Evolutionary conservation across 1,284 basidiomycete genomes (phyloP).

Genomic region (Flammula alnicola): DNA sequence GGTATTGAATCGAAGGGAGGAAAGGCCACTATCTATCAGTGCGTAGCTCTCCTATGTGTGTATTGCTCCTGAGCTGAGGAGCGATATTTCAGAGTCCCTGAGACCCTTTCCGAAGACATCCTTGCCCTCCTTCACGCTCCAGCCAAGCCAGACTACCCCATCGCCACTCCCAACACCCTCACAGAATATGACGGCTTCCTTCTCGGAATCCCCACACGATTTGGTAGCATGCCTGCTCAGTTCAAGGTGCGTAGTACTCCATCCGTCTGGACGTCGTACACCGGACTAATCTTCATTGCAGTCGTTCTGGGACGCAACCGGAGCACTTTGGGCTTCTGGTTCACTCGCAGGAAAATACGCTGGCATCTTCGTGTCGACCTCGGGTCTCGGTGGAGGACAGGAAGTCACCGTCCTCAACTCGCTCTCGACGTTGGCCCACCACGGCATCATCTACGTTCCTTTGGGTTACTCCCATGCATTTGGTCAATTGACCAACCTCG

Average conservation of each 20-base stretch:
- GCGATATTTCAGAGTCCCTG: conserved; percentile 65
- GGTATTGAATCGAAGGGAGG: conserved; percentile 80
- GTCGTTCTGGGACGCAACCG: conserved; percentile 78
- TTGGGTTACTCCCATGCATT: conserved; percentile 74
- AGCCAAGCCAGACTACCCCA: conserved; percentile 72
- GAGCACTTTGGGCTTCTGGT: conserved; percentile 75
- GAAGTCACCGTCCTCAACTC: conserved; percentile 69
- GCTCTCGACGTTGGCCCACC: conserved; percentile 80
- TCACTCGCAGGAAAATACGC: conserved; percentile 84
- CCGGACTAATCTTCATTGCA: too few relatives aligned
- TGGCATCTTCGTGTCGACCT: conserved; percentile 72
- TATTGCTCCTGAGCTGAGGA: conserved; percentile 10
- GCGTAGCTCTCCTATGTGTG: conserved; percentile 31
- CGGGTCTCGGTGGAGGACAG: conserved; percentile 72
- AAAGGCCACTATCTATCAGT: conserved; percentile 75
- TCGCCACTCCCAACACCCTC: conserved; percentile 71
- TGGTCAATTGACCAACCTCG: conserved; percentile 60
- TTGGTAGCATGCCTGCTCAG: conserved; percentile 71
- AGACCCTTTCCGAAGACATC: conserved; percentile 84
- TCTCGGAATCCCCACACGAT: conserved; percentile 82
- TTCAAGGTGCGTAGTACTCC: conserved; percentile 57
- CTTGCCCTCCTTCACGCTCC: conserved; percentile 80
- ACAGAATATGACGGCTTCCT: conserved; percentile 69
- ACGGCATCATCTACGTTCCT: conserved; percentile 81
- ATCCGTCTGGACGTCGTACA: too few relatives aligned